Evolutionary conservation across 768 basidiomycete species (phyloP).

Genomic region (Amanita molliuscula): DNA sequence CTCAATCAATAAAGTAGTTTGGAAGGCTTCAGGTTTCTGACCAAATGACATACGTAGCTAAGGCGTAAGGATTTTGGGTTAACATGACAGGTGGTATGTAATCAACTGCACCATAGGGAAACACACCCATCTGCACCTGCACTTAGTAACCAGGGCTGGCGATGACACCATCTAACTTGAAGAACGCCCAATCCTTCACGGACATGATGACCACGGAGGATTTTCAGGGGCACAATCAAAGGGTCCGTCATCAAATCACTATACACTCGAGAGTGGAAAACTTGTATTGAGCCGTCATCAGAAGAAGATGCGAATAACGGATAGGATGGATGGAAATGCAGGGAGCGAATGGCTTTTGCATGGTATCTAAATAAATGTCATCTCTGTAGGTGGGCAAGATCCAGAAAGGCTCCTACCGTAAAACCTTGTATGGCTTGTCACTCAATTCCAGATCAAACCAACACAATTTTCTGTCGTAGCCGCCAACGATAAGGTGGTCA

Average conservation of each 20-base stretch:
- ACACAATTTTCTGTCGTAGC: constrained; percentile 94
- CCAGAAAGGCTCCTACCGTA: constrained; percentile 44
- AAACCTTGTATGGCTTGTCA: constrained; percentile 93
- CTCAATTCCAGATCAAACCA: constrained; percentile 99
- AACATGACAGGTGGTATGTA: background rate
- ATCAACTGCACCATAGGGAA: constrained; percentile 78
- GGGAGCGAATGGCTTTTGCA: constrained; percentile 81
- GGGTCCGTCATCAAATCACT: constrained; percentile 96
- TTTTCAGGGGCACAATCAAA: constrained; percentile 94
- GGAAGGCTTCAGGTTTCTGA: too few relatives aligned
- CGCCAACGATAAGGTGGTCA: constrained; percentile 94
- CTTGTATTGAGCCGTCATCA: constrained; percentile 93
- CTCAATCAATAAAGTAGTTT: too few relatives aligned
- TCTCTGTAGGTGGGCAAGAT: background rate
- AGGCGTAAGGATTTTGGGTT: background rate
- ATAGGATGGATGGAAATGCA: constrained; percentile 90
- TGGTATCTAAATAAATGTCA: constrained; percentile 62
- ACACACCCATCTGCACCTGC: constrained; percentile 89
- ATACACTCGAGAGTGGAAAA: constrained; percentile 94
- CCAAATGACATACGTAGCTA: too few relatives aligned
- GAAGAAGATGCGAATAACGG: constrained; percentile 95
- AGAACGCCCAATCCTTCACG: constrained; percentile 85
- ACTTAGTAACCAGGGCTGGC: constrained; percentile 88
- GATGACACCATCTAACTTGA: constrained; percentile 80
- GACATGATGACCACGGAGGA: constrained; percentile 83